Percentiles rank a stretch among this genome's conserved stretches.
phyloP scores from a whole-genome alignment of 1,284 basidiomycete species.

The Pyrrhoderma noxium region DNA sequence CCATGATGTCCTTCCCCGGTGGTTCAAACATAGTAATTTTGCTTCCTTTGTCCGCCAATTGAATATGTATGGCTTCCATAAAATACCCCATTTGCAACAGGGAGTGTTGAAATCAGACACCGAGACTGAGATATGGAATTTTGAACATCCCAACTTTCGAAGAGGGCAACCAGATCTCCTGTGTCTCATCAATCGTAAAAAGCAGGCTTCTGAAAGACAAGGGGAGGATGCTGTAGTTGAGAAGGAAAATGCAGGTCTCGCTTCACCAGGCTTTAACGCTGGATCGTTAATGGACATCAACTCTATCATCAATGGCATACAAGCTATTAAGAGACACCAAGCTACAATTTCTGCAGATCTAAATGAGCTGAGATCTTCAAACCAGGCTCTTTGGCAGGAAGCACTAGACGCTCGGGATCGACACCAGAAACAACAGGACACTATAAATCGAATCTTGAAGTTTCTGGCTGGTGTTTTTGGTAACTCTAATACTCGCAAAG shows the following conservation, averaged over 20 bases:
- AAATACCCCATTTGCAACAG: conserved; percentile 93
- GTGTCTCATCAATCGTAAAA: conserved; percentile 82
- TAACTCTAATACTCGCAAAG: conserved; percentile 19
- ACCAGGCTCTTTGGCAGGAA: conserved; percentile 91
- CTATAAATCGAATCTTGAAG: conserved; percentile 54
- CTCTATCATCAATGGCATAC: conserved; percentile 74
- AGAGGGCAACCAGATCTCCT: conserved; percentile 87
- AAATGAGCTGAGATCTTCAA: conserved; percentile 81
- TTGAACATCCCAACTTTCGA: conserved; percentile 85
- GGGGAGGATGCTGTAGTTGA: conserved; percentile 23
- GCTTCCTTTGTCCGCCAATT: conserved; percentile 92
- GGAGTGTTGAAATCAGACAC: conserved; percentile 81
- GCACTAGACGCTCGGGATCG: conserved; percentile 67
- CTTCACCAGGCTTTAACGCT: conserved; percentile 25
- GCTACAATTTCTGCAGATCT: conserved; percentile 83
- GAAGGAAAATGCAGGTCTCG: conserved; percentile 15
- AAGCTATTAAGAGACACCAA: conserved; percentile 89
- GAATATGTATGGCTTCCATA: conserved; percentile 98
- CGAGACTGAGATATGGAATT: conserved; percentile 90
- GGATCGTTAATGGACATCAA: conserved; percentile 67
- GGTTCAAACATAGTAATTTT: conserved; percentile 97
- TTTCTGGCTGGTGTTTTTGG: conserved; percentile 59
- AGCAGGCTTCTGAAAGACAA: conserved; percentile 36
- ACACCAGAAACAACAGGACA: conserved; percentile 52
- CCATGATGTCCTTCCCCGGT: conserved; percentile 82